phyloP scores from a whole-genome alignment of 2,329 filamentous ascomycete species.

The Alternaria triticina region DNA sequence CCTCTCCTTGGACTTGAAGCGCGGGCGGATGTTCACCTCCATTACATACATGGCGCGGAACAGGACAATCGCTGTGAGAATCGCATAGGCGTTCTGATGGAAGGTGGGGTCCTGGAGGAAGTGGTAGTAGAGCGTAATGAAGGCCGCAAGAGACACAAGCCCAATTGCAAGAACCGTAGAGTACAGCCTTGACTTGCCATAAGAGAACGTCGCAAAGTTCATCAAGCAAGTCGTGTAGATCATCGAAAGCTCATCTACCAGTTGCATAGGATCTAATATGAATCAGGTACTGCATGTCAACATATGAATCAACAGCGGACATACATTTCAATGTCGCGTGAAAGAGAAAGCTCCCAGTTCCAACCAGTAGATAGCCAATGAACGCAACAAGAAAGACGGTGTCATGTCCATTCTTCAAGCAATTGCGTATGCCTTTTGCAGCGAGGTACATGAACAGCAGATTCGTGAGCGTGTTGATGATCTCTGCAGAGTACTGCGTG shows the following conservation, averaged over 20 bases:
- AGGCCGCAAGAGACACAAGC: conserved; percentile 60
- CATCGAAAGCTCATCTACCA: conserved; percentile 74
- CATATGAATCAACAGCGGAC: conserved; percentile 22
- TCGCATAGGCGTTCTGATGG: conserved; percentile 79
- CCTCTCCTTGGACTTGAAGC: conserved; percentile 53
- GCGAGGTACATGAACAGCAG: conserved; percentile 81
- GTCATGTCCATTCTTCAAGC: conserved; percentile 74
- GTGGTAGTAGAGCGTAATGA: conserved; percentile 82
- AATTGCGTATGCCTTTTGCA: conserved; percentile 75
- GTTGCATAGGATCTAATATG: conserved; percentile 69
- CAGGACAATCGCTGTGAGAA: conserved; percentile 73
- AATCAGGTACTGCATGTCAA: conserved; percentile 61
- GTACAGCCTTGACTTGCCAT: conserved; percentile 62
- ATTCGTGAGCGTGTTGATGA: conserved; percentile 83
- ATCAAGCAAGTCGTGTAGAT: conserved; percentile 75
- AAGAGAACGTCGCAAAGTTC: conserved; percentile 75
- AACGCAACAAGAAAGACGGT: conserved; percentile 74
- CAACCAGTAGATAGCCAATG: conserved; percentile 66
- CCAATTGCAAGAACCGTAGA: conserved; percentile 63
- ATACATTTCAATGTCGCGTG: conserved; percentile 68
- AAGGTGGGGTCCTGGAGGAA: conserved; percentile 82
- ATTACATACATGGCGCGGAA: conserved; percentile 79
- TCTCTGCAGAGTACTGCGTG: conserved; percentile 76
- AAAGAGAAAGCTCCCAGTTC: conserved; percentile 67
- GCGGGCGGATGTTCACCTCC: conserved; percentile 69